Conservation (phyloP, 2,329 filamentous ascomycete genomes). For the Lasiodiplodia theobromae region DNA sequence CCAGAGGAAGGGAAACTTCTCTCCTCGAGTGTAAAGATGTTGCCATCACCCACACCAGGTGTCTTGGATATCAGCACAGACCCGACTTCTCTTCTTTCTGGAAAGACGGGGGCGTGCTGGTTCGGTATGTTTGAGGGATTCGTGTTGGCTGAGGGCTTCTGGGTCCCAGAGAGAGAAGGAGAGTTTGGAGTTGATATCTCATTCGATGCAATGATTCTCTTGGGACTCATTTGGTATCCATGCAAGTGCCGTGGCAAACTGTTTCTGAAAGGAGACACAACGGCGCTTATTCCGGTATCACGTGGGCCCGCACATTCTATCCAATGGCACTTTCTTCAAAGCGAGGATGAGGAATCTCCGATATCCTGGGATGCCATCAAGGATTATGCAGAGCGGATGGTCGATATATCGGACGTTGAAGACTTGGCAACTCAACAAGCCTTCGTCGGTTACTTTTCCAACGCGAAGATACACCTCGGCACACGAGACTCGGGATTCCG, state of each 20-base stretch:
- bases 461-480: slow-evolving; percentile 1
- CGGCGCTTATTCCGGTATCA: not conserved
- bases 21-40: not conserved
- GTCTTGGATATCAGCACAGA: not conserved
- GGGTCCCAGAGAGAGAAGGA: not conserved
- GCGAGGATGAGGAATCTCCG: not conserved
- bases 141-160: not conserved
- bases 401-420: not conserved
- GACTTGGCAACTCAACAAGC: not conserved
- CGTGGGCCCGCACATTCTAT: not conserved
- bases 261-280: not conserved
- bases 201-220: not conserved
- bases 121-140: not conserved
- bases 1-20: not conserved
- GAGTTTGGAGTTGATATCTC: not conserved
- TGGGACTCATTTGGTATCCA: slow-evolving; percentile 1
- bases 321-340: slow-evolving; percentile 7
- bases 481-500: not conserved
- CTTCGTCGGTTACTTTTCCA: slow-evolving; percentile 9
- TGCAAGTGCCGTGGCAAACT: not conserved
- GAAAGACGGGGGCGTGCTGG: not conserved
- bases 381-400: not conserved
- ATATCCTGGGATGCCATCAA: not conserved
- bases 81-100: not conserved
- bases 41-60: not conserved